Percentiles rank a stretch among this genome's conserved stretches.
These are phyloP conservation scores for Tilletia setariae DNA, from an alignment of 1,284 basidiomycete species.

Conservation along the genomic window DNA sequence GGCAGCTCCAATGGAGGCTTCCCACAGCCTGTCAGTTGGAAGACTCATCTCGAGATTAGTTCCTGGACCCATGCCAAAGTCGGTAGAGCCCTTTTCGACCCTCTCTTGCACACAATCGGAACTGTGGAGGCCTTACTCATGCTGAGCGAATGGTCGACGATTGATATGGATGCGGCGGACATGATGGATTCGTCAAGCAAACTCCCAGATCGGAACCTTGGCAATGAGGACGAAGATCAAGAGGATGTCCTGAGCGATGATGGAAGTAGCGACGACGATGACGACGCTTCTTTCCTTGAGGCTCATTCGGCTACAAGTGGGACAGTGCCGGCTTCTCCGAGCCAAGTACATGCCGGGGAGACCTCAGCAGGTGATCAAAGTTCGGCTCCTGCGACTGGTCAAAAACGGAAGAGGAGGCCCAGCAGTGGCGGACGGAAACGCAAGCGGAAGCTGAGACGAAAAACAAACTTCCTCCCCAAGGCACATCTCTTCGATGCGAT, in stretches of 20 bases:
- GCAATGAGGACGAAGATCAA: conserved; percentile 23
- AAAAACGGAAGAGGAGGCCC: conserved; percentile 21
- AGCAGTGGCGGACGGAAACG: conserved; percentile 13
- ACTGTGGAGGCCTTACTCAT: conserved; percentile 39
- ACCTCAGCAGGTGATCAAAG: conserved; percentile 19
- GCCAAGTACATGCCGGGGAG: conserved; percentile 23
- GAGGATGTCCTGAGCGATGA: conserved; percentile 19
- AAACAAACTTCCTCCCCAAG: conserved; percentile 30
- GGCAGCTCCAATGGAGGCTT: not conserved
- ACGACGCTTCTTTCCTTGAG: not conserved
- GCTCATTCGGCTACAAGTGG: not conserved
- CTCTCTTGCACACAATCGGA: conserved; percentile 35
- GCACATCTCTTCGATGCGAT: conserved; percentile 39
- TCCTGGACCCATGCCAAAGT: conserved; percentile 37
- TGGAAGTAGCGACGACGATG: conserved; percentile 19
- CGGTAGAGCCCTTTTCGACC: conserved; percentile 34
- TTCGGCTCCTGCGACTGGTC: conserved; percentile 25
- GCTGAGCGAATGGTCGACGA: conserved; percentile 38
- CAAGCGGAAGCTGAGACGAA: conserved; percentile 20
- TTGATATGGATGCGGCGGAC: conserved; percentile 29
- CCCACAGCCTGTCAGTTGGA: conserved; percentile 11
- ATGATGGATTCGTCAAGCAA: conserved; percentile 23
- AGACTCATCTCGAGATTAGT: conserved; percentile 8
- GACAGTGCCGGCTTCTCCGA: conserved; percentile 12
- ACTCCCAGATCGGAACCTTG: conserved; percentile 25